Conservation (phyloP, 2,329 filamentous ascomycete species). For the Cercospora zeina region DNA sequence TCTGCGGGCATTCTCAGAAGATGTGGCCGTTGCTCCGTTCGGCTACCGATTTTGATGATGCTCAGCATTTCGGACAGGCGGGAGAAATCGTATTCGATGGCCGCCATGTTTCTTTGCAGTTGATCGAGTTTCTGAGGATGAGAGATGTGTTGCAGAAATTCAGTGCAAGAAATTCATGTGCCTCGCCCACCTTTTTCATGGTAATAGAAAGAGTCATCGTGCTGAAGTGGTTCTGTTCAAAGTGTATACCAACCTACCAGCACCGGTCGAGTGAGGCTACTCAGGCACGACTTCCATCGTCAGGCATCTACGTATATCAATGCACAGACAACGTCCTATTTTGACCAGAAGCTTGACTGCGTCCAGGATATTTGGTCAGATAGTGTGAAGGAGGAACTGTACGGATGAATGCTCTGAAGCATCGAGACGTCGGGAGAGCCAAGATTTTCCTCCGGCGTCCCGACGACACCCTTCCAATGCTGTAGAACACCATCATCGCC, state of each 20-base stretch:
- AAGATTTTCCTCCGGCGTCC: not conserved
- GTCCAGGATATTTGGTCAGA: too few relatives aligned
- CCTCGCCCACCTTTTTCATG: not conserved
- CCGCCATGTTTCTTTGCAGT: not conserved
- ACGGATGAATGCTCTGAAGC: not conserved
- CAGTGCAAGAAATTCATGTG: not conserved
- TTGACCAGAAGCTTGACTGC: not conserved
- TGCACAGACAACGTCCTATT: not conserved
- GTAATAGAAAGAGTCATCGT: not conserved
- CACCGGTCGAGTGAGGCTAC: not conserved
- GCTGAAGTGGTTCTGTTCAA: not conserved
- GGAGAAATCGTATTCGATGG: not conserved
- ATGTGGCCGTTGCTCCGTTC: not conserved
- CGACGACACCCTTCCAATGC: conserved; percentile 3
- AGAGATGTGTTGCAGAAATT: not conserved
- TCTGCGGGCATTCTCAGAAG: not conserved
- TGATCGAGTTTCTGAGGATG: not conserved
- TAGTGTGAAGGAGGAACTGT: not conserved
- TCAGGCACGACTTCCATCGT: not conserved
- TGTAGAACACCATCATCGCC: not conserved
- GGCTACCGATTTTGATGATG: not conserved
- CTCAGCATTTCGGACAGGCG: not conserved
- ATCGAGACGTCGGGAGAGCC: not conserved
- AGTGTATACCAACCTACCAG: not conserved
- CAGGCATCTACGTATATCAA: not conserved